phyloP scores from a whole-genome alignment of 306 rosid genomes.

The Citrullus colocynthis region DNA sequence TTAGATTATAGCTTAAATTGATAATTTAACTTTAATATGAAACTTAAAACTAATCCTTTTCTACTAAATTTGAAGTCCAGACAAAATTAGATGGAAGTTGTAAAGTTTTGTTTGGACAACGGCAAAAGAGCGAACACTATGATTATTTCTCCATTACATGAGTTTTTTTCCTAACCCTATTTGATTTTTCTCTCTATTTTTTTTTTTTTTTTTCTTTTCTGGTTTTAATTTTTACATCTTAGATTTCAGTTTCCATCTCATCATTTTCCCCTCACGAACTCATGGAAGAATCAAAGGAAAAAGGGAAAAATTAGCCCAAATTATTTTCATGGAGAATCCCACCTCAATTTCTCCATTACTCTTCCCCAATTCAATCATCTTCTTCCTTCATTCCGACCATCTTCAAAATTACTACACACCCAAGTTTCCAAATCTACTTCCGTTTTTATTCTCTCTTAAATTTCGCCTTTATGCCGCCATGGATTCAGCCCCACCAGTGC shows the following conservation, averaged over 20 bases:
- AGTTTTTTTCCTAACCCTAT: not conserved
- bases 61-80: no score
- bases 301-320: not conserved
- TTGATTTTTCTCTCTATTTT: not conserved
- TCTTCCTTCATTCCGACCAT: not conserved
- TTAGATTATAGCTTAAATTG: no score
- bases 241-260: slow-evolving; percentile 4
- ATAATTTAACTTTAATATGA: no score
- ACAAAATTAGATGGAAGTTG: not conserved
- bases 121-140: not conserved
- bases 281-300: not conserved
- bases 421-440: not conserved
- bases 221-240: not conserved
- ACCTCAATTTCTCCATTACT: not conserved
- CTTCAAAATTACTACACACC: not conserved
- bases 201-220: not conserved
- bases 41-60: no score
- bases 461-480: slow-evolving; percentile 3
- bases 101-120: not conserved
- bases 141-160: not conserved
- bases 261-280: not conserved
- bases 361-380: not conserved
- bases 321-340: not conserved
- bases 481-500: slow-evolving; percentile 69
- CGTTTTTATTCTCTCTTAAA: not conserved